A percentile compares a stretch with the other conserved stretches of the same genome.
Evolutionary conservation across 768 basidiomycete genomes (phyloP).

Genomic region (Galerina marginata): DNA sequence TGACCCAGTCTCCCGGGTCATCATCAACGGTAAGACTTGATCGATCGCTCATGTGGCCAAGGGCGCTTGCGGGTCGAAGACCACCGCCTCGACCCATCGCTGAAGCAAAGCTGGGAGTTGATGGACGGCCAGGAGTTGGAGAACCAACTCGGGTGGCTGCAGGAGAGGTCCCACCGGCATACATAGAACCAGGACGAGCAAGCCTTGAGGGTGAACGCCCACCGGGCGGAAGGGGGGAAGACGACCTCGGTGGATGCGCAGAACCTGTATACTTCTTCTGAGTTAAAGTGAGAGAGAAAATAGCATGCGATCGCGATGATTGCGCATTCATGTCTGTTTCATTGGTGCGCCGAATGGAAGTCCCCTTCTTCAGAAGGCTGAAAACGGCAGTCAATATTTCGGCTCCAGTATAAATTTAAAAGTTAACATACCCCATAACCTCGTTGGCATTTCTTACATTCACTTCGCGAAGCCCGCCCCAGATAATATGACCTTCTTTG

Average conservation of each 20-base stretch:
- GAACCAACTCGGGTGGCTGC: conserved; percentile 66
- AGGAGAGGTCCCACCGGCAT: conserved; percentile 45
- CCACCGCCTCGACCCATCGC: conserved; percentile 74
- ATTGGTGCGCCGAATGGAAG: conserved; percentile 90
- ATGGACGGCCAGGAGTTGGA: conserved; percentile 78
- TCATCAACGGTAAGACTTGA: conserved; percentile 50
- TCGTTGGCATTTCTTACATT: conserved; percentile 82
- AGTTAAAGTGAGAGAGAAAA: conserved; percentile 93
- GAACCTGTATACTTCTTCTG: conserved; percentile 87
- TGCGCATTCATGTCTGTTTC: conserved; percentile 99
- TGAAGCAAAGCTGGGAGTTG: conserved; percentile 78
- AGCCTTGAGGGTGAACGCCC: conserved; percentile 81
- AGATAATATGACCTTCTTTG: conserved; percentile 95
- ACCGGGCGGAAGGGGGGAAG: conserved; percentile 75
- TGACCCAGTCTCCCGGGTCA: conserved; percentile 83
- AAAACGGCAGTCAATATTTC: conserved; percentile 23
- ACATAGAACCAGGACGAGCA: conserved; percentile 83
- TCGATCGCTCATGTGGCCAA: conserved; percentile 71
- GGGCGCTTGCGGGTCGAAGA: conserved; percentile 78
- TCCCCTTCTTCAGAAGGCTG: conserved; percentile 88
- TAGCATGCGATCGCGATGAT: conserved; percentile 97
- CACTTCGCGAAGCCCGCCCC: conserved; percentile 94
- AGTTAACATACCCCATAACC: conserved; percentile 83
- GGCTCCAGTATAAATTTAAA: conserved; percentile 7
- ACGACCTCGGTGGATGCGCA: conserved; percentile 70